These are phyloP conservation scores for Coniferiporia sulphurascens DNA, from an alignment of 1,284 basidiomycete species.

Conservation along the genomic window DNA sequence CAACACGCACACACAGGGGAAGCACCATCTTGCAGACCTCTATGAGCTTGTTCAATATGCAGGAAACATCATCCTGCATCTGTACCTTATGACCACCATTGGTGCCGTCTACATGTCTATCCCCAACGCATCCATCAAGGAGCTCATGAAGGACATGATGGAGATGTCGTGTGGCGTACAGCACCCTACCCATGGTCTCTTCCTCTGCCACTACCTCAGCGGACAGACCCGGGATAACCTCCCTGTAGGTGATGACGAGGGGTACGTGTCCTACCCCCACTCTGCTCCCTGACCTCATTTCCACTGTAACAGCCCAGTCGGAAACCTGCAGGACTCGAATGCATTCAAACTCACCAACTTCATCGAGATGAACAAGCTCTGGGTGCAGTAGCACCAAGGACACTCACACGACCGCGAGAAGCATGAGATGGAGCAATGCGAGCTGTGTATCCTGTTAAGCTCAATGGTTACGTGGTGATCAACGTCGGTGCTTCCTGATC, in stretches of 20 bases:
- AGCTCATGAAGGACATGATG: slow-evolving; percentile 99
- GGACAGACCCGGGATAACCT: slow-evolving; percentile 60
- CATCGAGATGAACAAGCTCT: slow-evolving; percentile 98
- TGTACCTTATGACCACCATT: slow-evolving; percentile 98
- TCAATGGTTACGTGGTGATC: too few species aligned
- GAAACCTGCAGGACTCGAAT: slow-evolving; percentile 90
- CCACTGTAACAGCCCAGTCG: slow-evolving; percentile 56
- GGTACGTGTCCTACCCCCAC: slow-evolving; percentile 47
- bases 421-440: slow-evolving; percentile 88
- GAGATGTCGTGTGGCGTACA: slow-evolving; percentile 96
- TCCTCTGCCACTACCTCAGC: slow-evolving; percentile 78
- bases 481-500: too few species aligned
- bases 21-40: slow-evolving; percentile 92
- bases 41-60: slow-evolving; percentile 98
- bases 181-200: slow-evolving; percentile 89
- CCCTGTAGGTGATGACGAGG: slow-evolving; percentile 73
- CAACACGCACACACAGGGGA: slow-evolving; percentile 84
- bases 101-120: slow-evolving; percentile 39
- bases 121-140: slow-evolving; percentile 90
- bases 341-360: slow-evolving; percentile 95
- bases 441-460: too few species aligned
- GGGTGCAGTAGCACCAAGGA: slow-evolving; percentile 91
- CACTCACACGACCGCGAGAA: slow-evolving; percentile 94
- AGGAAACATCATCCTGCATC: slow-evolving; percentile 87
- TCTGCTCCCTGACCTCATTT: not conserved